A percentile compares a stretch with the other conserved stretches of the same genome.
These are phyloP conservation scores for Pelargonium cotyledonis DNA, from an alignment of 441 rosid species.

Conservation along the genomic window DNA sequence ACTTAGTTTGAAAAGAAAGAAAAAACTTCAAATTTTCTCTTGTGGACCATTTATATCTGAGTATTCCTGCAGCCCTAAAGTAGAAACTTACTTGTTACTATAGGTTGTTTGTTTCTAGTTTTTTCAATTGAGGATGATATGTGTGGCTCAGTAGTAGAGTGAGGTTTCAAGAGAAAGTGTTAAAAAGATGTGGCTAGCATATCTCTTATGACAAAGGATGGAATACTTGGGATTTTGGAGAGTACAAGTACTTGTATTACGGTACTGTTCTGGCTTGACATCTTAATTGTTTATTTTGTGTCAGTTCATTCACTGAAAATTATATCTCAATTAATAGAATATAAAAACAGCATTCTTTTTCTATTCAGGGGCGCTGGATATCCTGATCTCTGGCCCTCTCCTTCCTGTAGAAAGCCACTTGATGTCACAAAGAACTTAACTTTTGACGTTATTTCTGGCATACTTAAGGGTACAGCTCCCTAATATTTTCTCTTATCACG, in stretches of 20 bases:
- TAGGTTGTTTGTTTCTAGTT: not conserved
- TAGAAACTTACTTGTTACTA: no score
- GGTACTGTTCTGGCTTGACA: not conserved
- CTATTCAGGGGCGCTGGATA: slow-evolving; percentile 79
- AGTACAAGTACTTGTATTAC: slow-evolving; percentile 1
- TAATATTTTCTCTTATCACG: slow-evolving; percentile 4
- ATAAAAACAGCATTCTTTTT: slow-evolving; percentile 22
- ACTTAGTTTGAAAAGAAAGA: no score
- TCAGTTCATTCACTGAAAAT: not conserved
- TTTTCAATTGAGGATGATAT: not conserved
- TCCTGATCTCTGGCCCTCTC: slow-evolving; percentile 90
- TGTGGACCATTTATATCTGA: no score
- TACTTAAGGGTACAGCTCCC: slow-evolving; percentile 53
- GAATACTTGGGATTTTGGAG: not conserved
- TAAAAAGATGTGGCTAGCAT: no score
- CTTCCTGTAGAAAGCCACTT: slow-evolving; percentile 90
- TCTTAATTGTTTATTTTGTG: not conserved
- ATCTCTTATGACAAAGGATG: not conserved
- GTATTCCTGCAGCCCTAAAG: no score
- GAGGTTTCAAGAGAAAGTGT: no score
- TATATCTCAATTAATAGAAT: slow-evolving; percentile 5
- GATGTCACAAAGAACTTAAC: slow-evolving; percentile 79
- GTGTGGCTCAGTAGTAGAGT: no score
- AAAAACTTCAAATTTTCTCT: no score
- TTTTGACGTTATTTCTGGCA: slow-evolving; percentile 80